Base-by-base conservation (phyloP, 2,329 filamentous ascomycete genomes). In the Fusarium liriodendri region DNA sequence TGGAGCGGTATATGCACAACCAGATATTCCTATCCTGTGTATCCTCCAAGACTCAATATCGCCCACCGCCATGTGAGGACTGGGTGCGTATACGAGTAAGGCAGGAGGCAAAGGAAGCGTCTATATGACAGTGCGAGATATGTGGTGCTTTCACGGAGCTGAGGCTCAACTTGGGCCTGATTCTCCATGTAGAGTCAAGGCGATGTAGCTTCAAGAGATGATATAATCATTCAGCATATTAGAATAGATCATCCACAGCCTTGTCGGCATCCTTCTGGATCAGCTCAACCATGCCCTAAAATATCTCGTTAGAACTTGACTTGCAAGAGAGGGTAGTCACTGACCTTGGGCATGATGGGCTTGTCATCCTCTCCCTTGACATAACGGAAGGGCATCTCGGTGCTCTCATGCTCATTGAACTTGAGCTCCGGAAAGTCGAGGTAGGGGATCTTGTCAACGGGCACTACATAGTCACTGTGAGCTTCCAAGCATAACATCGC, bases 301-400 rank as follows among this genome's bases (percentile, higher is more conserved):
- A 42, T 2, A 29, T 35, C 37, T 13, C 37, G 75, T 83, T 55
- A 84, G 77, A 35, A 37, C 42, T 16, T 68, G 42, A n/a, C 22
- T 29, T 13, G 13, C 10, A 35, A n/a, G n/a, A n/a, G 25, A 6
- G 33, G 8, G 25, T 7, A 20, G 18, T 11, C 13, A 62, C 81
- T 61, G 52, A 98, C 95, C 85, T 94, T 89, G 25, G 97, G 97
- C 95, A 99, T 98, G 67, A 98, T 91, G 1, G 95, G 94, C 76
- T 94, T 87, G 52, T 93, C 95, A 66, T 94, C 86, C 13, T 89
- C 85, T 61, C 89, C 92, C 80, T 90, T 92, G 60, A 99, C 95
- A 81, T 99, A 99, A 76, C 97, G 94, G 84, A 99, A 99, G 1
- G 97, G 97, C 97, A 99, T 98, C 83, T 98, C 89, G 0, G 95